Base-by-base conservation (phyloP, 768 basidiomycete species). In the Tricholoma matsutake region DNA sequence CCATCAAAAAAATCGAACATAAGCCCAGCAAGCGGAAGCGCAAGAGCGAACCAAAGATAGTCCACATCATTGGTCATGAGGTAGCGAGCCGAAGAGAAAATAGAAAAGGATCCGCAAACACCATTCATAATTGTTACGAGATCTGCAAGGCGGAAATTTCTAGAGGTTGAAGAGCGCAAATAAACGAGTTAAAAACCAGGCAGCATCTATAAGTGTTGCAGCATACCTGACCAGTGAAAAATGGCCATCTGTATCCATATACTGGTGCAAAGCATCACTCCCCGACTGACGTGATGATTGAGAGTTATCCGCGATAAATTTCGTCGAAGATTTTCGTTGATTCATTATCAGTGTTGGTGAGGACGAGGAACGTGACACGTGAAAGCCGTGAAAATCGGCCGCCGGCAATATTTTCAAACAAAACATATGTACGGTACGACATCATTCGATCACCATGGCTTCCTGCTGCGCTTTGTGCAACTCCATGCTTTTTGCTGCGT, bases 41-140 rank as follows among this genome's bases (percentile, higher is more conserved):
- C 77, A 63, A 96, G 86, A n/a, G 95, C 97, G 58, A 85, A 85
- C 88, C 90, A 89, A 61, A 97, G 79, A 75, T 89, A 87, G 67
- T 86, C 85, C 63, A 84, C 82, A 71, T 96, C 90, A 63, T 89
- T 85, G 22, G 88, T 87, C 45, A 88, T 59, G 66, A 98, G 84
- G 80, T 96, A 99, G 56, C 87, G 86, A 51, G 92, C 95, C 6
- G 93, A 95, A 37, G 89, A 92, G 75, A 98, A 95, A 71, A 99
- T 85, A 28, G 95, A 98, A 67, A 96, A 89, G 16, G 92, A 91
- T 60, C 97, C 97, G 77, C 97, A 99, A 74, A 98, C 90, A 49
- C 97, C 97, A 72, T 99, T 99, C 89, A 96, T 95, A 65, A 99
- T 94, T 35, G 97, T 99, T 68, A 99, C 94, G 56, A 97, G 83